Evolutionary conservation across 306 rosid genomes (phyloP).

Genomic region (Corylus heterophylla): DNA sequence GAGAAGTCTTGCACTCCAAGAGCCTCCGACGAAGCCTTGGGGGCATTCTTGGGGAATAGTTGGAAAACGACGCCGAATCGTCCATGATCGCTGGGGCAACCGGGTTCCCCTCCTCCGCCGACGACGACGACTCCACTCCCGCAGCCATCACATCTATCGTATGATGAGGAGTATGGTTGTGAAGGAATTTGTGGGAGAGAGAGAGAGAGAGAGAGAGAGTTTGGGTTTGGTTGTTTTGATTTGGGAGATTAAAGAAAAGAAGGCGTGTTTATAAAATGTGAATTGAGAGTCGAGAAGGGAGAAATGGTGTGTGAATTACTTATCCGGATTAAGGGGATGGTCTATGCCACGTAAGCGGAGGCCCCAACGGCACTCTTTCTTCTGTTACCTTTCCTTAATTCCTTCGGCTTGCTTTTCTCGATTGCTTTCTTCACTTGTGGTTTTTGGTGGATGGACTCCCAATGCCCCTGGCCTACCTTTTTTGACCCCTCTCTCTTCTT

Average conservation of each 20-base stretch:
- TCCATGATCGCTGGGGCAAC: conserved; percentile 47
- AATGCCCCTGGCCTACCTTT: conserved; percentile 30
- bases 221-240: too few species aligned
- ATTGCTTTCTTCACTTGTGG: background rate
- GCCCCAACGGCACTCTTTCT: conserved; percentile 47
- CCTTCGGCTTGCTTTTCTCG: background rate
- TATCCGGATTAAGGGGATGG: conserved; percentile 33
- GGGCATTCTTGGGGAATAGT: conserved; percentile 67
- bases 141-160: conserved; percentile 42
- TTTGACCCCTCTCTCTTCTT: conserved; percentile 42
- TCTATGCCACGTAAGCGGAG: conserved; percentile 50
- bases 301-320: conserved; percentile 2
- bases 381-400: background rate
- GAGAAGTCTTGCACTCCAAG: conserved; percentile 65
- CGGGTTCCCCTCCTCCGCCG: conserved; percentile 13
- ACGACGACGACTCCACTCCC: conserved; percentile 49
- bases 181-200: background rate
- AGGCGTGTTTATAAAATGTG: conserved; percentile 24
- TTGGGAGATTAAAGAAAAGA: background rate
- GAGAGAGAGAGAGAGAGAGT: background rate
- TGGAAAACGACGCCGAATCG: conserved; percentile 39
- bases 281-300: too few species aligned
- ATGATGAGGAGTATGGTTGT: background rate
- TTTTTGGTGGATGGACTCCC: conserved; percentile 23
- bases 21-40: conserved; percentile 73